Evolutionary conservation across 345 rosid species (phyloP), one percentile per base, ranked within the genome.

Genomic region (Camelina hispida): DNA sequence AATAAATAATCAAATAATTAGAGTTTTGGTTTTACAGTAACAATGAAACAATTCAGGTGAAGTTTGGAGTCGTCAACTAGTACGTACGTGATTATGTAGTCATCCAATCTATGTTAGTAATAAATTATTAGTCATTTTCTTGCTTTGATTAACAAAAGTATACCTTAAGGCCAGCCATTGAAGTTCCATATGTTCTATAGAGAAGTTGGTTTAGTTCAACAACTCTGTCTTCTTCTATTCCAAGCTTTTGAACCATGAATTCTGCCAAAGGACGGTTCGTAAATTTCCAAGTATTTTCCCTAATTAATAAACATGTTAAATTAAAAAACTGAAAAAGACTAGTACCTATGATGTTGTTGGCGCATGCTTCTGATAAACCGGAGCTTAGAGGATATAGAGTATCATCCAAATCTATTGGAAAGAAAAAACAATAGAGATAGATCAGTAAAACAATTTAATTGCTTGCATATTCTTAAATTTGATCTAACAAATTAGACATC

Each of bases 131-230:
- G 16, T 47, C 18, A 46, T 5, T 2, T 48, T 16, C 16, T n/a
- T 2, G 10, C 22, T 16, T 48, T 35, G 7, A 66, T 48, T 10
- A 48, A 66, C 47, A 42, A 42, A 42, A 12, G 2, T 12, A 42
- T 87, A 89, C 97, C 93, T 83, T 83, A 20, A 93, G 87, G 69
- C 98, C 98, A 74, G 96, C 96, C 96, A 90, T 85, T 51, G 96
- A 85, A 58, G 96, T 93, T 44, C 96, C 96, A 74, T 87, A 90
- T 55, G 81, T 88, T 54, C 60, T 88, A 81, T 88, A 93, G 51
- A 90, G 85, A 22, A 87, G 80, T 34, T 79, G 79, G 65, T 93
- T 85, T 37, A 86, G 38, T 44, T 83, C 89, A 38, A 78, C 65
- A 46, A 82, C 83, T 72, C 76, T 80, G 62, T 81, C 81, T 84